Evolutionary conservation across 2,329 filamentous ascomycete species (phyloP).

Genomic region (Verticillium nubilum): DNA sequence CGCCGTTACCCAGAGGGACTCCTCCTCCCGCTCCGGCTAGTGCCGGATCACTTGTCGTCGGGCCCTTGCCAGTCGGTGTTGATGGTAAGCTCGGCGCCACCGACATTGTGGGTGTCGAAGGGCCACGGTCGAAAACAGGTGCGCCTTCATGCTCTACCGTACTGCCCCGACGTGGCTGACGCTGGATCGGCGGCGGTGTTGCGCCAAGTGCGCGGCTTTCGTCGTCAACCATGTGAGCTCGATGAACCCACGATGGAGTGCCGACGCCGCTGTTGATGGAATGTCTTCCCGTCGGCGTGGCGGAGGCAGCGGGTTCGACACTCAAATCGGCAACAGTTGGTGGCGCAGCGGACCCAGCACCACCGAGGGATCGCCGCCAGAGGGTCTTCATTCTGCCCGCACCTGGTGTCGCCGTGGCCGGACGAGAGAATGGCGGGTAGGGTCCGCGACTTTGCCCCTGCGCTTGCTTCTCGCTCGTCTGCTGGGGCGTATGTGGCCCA

Average conservation of each 20-base stretch:
- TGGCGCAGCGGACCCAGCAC: conserved; percentile 17
- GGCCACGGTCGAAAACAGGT: conserved; percentile 1
- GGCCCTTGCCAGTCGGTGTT: conserved; percentile 1
- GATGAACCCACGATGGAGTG: conserved; percentile 32
- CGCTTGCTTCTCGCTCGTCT: conserved; percentile 22
- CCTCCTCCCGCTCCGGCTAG: conserved; percentile 5
- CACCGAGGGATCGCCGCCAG: conserved; percentile 45
- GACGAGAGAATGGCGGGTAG: conserved; percentile 41
- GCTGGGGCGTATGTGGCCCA: conserved; percentile 12
- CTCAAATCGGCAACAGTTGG: conserved; percentile 5
- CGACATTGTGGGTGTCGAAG: conserved; percentile 1
- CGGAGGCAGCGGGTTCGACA: conserved; percentile 4
- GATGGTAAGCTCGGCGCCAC: not conserved
- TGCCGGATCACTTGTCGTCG: conserved; percentile 1
- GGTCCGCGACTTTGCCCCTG: conserved; percentile 22
- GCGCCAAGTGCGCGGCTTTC: conserved; percentile 31
- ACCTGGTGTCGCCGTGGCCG: conserved; percentile 28
- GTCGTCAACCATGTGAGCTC: conserved; percentile 34
- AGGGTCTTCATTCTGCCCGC: conserved; percentile 41
- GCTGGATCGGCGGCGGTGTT: conserved; percentile 52
- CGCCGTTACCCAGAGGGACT: conserved; percentile 4
- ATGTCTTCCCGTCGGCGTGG: conserved; percentile 10
- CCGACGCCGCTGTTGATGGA: conserved; percentile 21
- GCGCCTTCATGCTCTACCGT: conserved; percentile 11
- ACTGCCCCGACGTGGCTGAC: conserved; percentile 25